A percentile compares a stretch with the other conserved stretches of the same genome.
Conservation (phyloP, 1,284 basidiomycete species). For the Trametes versicolor region DNA sequence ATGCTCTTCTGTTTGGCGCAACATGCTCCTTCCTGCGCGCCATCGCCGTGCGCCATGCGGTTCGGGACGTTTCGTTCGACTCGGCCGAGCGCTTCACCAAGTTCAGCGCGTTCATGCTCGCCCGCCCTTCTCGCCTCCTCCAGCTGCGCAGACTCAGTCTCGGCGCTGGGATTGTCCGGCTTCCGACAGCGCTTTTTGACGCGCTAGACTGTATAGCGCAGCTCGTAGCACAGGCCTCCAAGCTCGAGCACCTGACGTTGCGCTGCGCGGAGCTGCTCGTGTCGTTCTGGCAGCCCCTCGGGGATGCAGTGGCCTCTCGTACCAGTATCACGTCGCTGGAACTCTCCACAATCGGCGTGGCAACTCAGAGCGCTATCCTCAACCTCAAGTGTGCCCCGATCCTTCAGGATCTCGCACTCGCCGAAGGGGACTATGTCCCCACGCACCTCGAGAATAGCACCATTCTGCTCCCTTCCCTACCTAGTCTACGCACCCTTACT, state of each 20-base stretch:
- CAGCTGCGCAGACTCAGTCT: constrained; percentile 22
- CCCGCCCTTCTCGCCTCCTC: constrained; percentile 5
- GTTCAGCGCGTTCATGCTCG: constrained; percentile 30
- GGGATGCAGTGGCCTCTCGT: background rate
- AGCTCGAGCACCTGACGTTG: background rate
- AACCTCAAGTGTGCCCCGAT: constrained; percentile 3
- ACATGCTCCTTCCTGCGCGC: constrained; percentile 22
- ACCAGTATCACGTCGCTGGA: background rate
- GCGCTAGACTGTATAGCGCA: background rate
- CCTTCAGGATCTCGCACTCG: background rate
- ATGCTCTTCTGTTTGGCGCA: constrained; percentile 21
- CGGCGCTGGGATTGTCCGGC: background rate
- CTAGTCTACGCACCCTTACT: background rate
- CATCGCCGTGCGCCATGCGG: constrained; percentile 21
- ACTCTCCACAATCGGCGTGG: background rate
- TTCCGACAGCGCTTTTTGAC: background rate
- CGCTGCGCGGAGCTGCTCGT: background rate
- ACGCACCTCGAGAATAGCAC: background rate
- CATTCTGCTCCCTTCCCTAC: background rate
- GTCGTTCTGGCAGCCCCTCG: background rate
- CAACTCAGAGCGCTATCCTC: constrained; percentile 11
- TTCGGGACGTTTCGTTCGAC: constrained; percentile 24
- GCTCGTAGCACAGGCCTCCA: background rate
- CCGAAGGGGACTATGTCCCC: background rate
- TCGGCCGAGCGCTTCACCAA: constrained; percentile 9